phyloP scores from a whole-genome alignment of 768 basidiomycete species.

The Russula brevipes region DNA sequence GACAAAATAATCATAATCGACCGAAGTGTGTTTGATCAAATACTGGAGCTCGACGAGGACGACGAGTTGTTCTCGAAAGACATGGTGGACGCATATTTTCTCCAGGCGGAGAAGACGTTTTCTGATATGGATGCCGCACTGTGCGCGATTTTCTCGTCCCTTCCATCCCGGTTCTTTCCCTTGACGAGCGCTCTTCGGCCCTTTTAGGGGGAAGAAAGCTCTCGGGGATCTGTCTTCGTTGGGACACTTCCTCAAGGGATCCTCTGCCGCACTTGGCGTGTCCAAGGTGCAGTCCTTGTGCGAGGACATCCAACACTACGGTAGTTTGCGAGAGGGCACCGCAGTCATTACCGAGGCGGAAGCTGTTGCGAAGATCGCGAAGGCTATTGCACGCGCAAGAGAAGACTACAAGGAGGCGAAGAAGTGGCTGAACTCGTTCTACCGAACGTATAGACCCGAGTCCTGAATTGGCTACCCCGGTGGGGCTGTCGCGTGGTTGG shows the following conservation, averaged over 20 bases:
- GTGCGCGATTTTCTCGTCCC: conserved; percentile 1
- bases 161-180: background rate
- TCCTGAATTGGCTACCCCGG: background rate
- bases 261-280: conserved; percentile 89
- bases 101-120: conserved; percentile 68
- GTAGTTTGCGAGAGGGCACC: conserved; percentile 1
- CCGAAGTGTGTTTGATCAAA: conserved; percentile 76
- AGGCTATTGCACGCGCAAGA: conserved; percentile 15
- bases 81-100: conserved; percentile 78
- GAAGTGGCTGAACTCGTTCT: conserved; percentile 16
- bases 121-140: conserved; percentile 64
- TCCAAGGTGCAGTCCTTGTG: conserved; percentile 76
- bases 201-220: conserved; percentile 41
- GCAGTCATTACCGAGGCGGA: background rate
- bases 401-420: conserved; percentile 19
- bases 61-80: conserved; percentile 70
- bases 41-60: conserved; percentile 91
- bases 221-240: conserved; percentile 61
- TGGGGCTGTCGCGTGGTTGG: background rate
- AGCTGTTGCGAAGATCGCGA: conserved; percentile 16
- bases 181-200: conserved; percentile 41
- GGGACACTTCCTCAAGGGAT: conserved; percentile 97
- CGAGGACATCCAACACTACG: conserved; percentile 84
- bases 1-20: conserved; percentile 65
- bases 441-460: background rate